phyloP scores from a whole-genome alignment of 805 yeast species.

The Wickerhamiella sorbophila region DNA sequence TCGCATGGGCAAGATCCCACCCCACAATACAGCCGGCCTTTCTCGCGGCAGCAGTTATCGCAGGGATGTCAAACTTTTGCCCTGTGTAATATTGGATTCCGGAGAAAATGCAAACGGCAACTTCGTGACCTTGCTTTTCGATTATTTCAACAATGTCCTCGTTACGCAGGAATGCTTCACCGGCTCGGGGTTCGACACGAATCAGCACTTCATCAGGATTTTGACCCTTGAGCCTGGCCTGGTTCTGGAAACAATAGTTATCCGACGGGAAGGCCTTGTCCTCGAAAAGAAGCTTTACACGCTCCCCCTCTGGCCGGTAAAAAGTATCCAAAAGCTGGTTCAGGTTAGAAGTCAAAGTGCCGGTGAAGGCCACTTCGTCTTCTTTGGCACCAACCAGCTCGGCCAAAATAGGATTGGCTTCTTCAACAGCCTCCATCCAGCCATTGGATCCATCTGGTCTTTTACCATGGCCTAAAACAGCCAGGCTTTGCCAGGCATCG shows the following conservation, averaged over 20 bases:
- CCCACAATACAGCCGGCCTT: slow-evolving; percentile 42
- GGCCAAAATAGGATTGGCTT: slow-evolving; percentile 53
- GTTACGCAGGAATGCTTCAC: slow-evolving; percentile 41
- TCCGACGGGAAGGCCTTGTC: slow-evolving; percentile 87
- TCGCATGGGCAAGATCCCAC: slow-evolving; percentile 95
- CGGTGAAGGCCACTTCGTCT: slow-evolving; percentile 77
- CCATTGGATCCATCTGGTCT: slow-evolving; percentile 32
- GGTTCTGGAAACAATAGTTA: slow-evolving; percentile 68
- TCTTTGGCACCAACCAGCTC: slow-evolving; percentile 53
- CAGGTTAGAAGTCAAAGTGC: slow-evolving; percentile 68
- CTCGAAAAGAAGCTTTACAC: slow-evolving; percentile 67
- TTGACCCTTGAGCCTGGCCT: slow-evolving; percentile 46
- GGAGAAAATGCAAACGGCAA: slow-evolving; percentile 66
- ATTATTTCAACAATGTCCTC: slow-evolving; percentile 47
- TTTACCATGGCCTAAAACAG: slow-evolving; percentile 69
- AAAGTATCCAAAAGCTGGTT: slow-evolving; percentile 62
- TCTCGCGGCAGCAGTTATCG: slow-evolving; percentile 55
- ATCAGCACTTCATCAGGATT: slow-evolving; percentile 43
- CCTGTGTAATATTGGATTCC: slow-evolving; percentile 92
- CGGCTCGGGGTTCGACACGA: slow-evolving; percentile 46
- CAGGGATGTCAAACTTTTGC: slow-evolving; percentile 60
- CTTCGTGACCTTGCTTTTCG: slow-evolving; percentile 38
- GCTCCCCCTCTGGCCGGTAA: slow-evolving; percentile 46
- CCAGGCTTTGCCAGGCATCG: slow-evolving; percentile 69
- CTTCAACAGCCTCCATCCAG: slow-evolving; percentile 80